These are phyloP conservation scores for Ophioceras dolichostomum DNA, from an alignment of 2,329 filamentous ascomycete genomes.

Conservation along the genomic window DNA sequence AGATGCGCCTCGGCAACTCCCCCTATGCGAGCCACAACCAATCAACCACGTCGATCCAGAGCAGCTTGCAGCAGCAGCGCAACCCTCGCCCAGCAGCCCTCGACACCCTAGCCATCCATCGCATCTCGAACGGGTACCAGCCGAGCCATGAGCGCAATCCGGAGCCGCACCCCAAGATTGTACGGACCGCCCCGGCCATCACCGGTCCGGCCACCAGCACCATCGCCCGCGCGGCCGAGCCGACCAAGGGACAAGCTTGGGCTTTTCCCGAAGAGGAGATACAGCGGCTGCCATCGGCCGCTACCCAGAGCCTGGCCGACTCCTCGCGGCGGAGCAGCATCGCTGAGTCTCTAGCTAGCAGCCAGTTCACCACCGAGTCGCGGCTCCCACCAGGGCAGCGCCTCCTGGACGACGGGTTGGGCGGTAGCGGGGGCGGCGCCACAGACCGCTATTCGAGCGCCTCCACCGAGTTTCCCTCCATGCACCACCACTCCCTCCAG, in stretches of 20 bases:
- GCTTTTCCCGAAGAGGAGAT: slow-evolving; percentile 68
- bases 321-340: slow-evolving; percentile 67
- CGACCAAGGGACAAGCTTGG: slow-evolving; percentile 75
- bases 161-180: slow-evolving; percentile 35
- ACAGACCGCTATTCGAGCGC: slow-evolving; percentile 36
- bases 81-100: slow-evolving; percentile 37
- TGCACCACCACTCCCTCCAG: slow-evolving; percentile 66
- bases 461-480: slow-evolving; percentile 42
- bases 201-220: slow-evolving; percentile 54
- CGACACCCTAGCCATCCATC: slow-evolving; percentile 40
- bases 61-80: slow-evolving; percentile 54
- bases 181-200: slow-evolving; percentile 62
- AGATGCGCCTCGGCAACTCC: slow-evolving; percentile 56
- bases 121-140: slow-evolving; percentile 54
- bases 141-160: slow-evolving; percentile 46
- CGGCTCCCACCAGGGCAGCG: slow-evolving; percentile 60
- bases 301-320: slow-evolving; percentile 38
- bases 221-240: slow-evolving; percentile 61
- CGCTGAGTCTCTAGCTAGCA: slow-evolving; percentile 67
- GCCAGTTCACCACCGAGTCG: slow-evolving; percentile 66
- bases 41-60: slow-evolving; percentile 64
- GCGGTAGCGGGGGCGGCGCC: too few relatives aligned
- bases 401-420: slow-evolving; percentile 49
- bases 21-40: slow-evolving; percentile 69
- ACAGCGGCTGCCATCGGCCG: slow-evolving; percentile 32